Conservation (phyloP, 2,329 filamentous ascomycete species). For the Cladosporium velox region DNA sequence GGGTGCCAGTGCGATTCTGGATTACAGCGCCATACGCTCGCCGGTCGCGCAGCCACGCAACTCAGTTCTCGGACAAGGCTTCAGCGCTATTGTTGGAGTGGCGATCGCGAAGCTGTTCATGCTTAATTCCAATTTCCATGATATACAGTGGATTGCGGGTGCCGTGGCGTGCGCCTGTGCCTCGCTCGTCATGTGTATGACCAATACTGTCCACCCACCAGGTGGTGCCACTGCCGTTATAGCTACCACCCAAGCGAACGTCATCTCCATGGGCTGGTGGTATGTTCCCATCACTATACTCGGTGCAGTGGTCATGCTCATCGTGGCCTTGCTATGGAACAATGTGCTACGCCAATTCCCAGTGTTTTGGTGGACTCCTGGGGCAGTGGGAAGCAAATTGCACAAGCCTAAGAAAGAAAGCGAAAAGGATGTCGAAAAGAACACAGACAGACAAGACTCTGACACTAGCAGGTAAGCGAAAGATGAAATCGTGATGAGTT, state of each 20-base stretch:
- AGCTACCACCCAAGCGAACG: slow-evolving; percentile 43
- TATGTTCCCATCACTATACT: slow-evolving; percentile 47
- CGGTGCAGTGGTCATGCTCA: slow-evolving; percentile 46
- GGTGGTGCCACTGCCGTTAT: slow-evolving; percentile 53
- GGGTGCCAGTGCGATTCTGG: slow-evolving; percentile 51
- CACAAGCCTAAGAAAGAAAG: slow-evolving; percentile 19
- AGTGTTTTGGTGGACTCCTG: slow-evolving; percentile 52
- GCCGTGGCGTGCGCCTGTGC: slow-evolving; percentile 47
- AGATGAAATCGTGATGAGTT: not conserved
- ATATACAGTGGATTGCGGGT: slow-evolving; percentile 48
- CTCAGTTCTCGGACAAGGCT: slow-evolving; percentile 47
- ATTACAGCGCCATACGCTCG: slow-evolving; percentile 50
- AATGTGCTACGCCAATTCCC: slow-evolving; percentile 52
- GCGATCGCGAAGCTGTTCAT: slow-evolving; percentile 49
- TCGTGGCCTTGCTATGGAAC: slow-evolving; percentile 47
- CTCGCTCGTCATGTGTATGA: slow-evolving; percentile 49
- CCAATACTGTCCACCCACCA: slow-evolving; percentile 53
- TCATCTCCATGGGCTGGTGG: slow-evolving; percentile 49
- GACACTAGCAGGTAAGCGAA: slow-evolving; percentile 26
- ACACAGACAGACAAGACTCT: slow-evolving; percentile 20
- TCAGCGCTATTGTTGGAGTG: slow-evolving; percentile 49
- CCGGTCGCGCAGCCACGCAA: slow-evolving; percentile 53
- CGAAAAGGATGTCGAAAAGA: slow-evolving; percentile 26
- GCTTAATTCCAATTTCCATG: slow-evolving; percentile 39
- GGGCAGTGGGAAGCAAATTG: slow-evolving; percentile 39